A percentile compares a stretch with the other conserved stretches of the same genome.
Evolutionary conservation across 2,329 filamentous ascomycete species (phyloP).

Genomic region (Cladosporium sp.): DNA sequence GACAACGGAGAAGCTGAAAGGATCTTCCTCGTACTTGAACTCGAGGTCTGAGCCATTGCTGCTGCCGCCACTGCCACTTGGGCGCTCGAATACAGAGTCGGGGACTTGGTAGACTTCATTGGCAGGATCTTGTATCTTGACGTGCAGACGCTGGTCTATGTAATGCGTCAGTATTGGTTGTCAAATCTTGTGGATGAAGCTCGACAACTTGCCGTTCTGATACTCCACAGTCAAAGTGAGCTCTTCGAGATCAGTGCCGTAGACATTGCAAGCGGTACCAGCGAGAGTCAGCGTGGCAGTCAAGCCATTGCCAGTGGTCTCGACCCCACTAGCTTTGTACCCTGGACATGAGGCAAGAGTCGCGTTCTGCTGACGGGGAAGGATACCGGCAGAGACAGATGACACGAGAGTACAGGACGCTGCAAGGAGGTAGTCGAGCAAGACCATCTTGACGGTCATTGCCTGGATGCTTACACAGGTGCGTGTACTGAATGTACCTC

Average conservation of each 20-base stretch:
- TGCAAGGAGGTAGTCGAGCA: not conserved
- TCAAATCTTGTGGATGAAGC: not conserved
- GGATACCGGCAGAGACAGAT: slow-evolving; percentile 1
- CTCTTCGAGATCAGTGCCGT: slow-evolving; percentile 59
- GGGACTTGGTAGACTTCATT: slow-evolving; percentile 75
- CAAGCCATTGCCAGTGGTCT: slow-evolving; percentile 56
- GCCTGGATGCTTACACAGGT: not conserved
- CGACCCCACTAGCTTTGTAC: slow-evolving; percentile 65
- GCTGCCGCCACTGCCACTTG: slow-evolving; percentile 40
- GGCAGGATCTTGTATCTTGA: slow-evolving; percentile 71
- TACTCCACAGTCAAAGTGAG: slow-evolving; percentile 63
- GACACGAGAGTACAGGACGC: not conserved
- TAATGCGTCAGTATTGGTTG: not conserved
- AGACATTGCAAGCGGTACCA: slow-evolving; percentile 64
- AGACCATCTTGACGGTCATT: slow-evolving; percentile 3
- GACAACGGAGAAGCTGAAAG: slow-evolving; percentile 69
- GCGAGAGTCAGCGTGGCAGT: slow-evolving; percentile 71
- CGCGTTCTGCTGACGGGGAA: slow-evolving; percentile 8
- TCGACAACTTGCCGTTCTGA: slow-evolving; percentile 54
- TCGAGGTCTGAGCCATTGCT: slow-evolving; percentile 50
- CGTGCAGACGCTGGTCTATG: slow-evolving; percentile 61
- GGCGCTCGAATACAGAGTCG: slow-evolving; percentile 66
- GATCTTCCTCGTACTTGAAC: slow-evolving; percentile 57
- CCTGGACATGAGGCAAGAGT: slow-evolving; percentile 58
- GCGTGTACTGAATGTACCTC: not conserved